phyloP scores from a whole-genome alignment of 148 eudicot genomes.

The Rhododendron simsii region DNA sequence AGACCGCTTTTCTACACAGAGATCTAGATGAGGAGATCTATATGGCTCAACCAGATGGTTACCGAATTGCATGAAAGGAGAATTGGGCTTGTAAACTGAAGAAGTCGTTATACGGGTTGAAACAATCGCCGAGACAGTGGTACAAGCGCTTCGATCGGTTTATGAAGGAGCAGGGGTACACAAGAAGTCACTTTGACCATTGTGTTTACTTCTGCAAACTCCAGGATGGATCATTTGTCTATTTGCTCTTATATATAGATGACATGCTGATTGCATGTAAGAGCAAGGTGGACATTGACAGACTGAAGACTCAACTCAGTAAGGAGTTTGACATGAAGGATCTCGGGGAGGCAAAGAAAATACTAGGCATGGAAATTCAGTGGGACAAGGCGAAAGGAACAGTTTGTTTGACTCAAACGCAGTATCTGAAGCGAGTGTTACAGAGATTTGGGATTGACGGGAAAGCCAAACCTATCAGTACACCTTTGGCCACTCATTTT shows the following conservation, averaged over 20 bases:
- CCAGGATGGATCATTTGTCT: background rate
- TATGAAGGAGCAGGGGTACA: background rate
- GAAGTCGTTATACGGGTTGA: background rate
- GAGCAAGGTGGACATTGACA: background rate
- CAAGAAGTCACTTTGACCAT: background rate
- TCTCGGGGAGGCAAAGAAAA: background rate
- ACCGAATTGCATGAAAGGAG: background rate
- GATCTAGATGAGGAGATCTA: background rate
- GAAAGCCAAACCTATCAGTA: background rate
- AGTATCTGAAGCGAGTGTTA: background rate
- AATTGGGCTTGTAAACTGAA: background rate
- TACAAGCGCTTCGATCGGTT: background rate
- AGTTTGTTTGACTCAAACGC: background rate
- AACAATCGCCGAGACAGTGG: background rate
- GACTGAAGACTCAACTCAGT: background rate
- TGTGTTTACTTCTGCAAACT: background rate
- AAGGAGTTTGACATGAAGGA: background rate
- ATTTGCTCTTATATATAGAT: background rate
- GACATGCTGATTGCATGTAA: background rate
- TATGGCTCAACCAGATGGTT: background rate
- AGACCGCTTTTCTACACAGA: background rate
- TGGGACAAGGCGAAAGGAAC: background rate
- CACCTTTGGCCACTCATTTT: background rate
- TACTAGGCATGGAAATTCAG: background rate
- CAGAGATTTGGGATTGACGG: background rate